A percentile compares a stretch with the other conserved stretches of the same genome.
Conservation (phyloP, 768 basidiomycete species). For the Chalciporus pseudorubinellus region DNA sequence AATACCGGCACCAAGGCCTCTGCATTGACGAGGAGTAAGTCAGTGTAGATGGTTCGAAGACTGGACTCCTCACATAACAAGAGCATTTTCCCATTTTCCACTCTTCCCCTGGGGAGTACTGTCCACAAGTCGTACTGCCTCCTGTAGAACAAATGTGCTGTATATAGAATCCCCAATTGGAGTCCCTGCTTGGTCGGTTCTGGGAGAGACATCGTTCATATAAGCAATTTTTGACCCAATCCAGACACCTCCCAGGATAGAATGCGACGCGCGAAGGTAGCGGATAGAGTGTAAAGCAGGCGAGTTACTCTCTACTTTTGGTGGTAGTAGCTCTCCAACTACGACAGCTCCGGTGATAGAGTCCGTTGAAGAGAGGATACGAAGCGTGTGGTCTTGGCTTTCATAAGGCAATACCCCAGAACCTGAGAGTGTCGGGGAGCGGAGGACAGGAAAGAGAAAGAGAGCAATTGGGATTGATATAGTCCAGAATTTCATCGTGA, state of each 20-base stretch:
- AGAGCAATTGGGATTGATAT: constrained; percentile 30
- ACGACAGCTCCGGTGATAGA: constrained; percentile 80
- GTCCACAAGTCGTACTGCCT: constrained; percentile 71
- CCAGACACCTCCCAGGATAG: constrained; percentile 79
- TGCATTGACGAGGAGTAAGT: constrained; percentile 29
- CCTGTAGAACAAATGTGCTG: constrained; percentile 81
- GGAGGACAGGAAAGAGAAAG: constrained; percentile 41
- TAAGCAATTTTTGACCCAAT: constrained; percentile 49
- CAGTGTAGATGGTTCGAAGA: constrained; percentile 6
- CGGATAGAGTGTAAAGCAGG: constrained; percentile 47
- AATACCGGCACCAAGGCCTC: constrained; percentile 87
- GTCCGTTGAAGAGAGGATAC: constrained; percentile 62
- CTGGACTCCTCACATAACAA: constrained; percentile 61
- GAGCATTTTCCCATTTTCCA: constrained; percentile 47
- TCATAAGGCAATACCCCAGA: constrained; percentile 49
- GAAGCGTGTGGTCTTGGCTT: constrained; percentile 54
- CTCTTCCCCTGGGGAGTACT: constrained; percentile 41
- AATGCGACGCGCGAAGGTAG: constrained; percentile 64
- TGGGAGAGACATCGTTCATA: constrained; percentile 39
- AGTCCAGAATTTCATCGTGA: constrained; percentile 9
- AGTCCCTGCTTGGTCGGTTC: constrained; percentile 51
- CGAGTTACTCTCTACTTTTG: constrained; percentile 27
- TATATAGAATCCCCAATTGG: constrained; percentile 79
- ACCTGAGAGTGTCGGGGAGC: constrained; percentile 56
- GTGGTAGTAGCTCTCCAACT: constrained; percentile 69